A percentile compares a stretch with the other conserved stretches of the same genome.
phyloP scores from a whole-genome alignment of 768 basidiomycete species.

The Tephrocybe rancida region DNA sequence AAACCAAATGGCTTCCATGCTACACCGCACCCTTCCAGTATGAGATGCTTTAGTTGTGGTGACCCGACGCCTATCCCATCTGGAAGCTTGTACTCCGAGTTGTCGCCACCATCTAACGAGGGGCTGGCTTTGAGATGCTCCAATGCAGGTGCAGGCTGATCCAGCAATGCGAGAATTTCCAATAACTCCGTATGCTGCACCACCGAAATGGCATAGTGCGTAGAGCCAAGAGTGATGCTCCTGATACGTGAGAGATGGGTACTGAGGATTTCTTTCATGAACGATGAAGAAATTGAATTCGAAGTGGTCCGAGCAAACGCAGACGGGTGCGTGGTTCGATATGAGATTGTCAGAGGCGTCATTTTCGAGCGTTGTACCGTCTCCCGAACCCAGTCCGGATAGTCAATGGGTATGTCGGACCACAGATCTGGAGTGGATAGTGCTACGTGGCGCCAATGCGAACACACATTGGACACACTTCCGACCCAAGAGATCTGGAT shows the following conservation, averaged over 20 bases:
- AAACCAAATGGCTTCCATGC: background rate
- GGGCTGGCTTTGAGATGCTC: background rate
- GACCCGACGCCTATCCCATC: background rate
- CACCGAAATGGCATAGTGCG: background rate
- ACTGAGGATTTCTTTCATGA: background rate
- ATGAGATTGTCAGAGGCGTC: background rate
- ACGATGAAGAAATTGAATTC: too few relatives aligned
- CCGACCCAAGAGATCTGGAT: background rate
- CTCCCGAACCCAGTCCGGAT: background rate
- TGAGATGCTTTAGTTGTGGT: background rate
- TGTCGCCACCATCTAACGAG: background rate
- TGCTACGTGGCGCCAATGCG: background rate
- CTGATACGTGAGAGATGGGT: background rate
- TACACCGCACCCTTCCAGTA: background rate
- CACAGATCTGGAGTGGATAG: background rate
- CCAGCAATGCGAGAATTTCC: background rate
- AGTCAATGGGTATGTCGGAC: background rate
- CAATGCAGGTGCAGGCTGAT: background rate
- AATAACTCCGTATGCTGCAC: background rate
- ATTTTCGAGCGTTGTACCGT: background rate
- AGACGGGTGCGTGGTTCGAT: background rate
- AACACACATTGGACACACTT: background rate
- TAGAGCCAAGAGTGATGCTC: background rate
- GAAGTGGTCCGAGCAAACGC: background rate
- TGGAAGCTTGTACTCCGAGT: background rate